Evolutionary conservation across 2,329 filamentous ascomycete genomes (phyloP).

Genomic region (Emergomyces africanus): DNA sequence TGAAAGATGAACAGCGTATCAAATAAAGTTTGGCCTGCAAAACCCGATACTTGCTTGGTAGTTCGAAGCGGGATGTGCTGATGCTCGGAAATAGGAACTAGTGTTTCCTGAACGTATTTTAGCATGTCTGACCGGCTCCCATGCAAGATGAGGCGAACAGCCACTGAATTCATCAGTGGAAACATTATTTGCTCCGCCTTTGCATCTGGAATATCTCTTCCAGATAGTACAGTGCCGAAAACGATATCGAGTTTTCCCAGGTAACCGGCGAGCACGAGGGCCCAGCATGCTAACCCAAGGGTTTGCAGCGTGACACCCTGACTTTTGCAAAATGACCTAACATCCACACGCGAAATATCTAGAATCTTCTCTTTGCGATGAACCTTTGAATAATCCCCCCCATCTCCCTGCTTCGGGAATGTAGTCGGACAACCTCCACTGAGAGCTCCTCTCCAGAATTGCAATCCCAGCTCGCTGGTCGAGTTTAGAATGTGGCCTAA

Average conservation of each 20-base stretch:
- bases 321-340: slow-evolving; percentile 50
- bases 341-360: slow-evolving; percentile 24
- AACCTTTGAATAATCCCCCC: slow-evolving; percentile 9
- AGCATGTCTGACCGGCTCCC: slow-evolving; percentile 54
- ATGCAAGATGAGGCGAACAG: slow-evolving; percentile 59
- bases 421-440: slow-evolving; percentile 34
- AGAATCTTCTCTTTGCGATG: slow-evolving; percentile 18
- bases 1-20: slow-evolving; percentile 57
- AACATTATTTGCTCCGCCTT: slow-evolving; percentile 58
- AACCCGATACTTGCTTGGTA: slow-evolving; percentile 43
- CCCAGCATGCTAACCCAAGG: slow-evolving; percentile 65
- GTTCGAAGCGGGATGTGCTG: slow-evolving; percentile 68
- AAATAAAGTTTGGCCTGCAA: slow-evolving; percentile 39
- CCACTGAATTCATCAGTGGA: slow-evolving; percentile 85
- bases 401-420: slow-evolving; percentile 25
- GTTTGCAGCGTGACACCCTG: slow-evolving; percentile 62
- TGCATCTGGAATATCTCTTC: slow-evolving; percentile 60
- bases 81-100: slow-evolving; percentile 52
- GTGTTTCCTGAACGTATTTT: slow-evolving; percentile 58
- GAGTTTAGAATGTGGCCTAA: slow-evolving; percentile 43
- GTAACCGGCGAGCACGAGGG: slow-evolving; percentile 53
- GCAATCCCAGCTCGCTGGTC: slow-evolving; percentile 32
- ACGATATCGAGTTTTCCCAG: slow-evolving; percentile 56
- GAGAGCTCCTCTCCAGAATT: slow-evolving; percentile 63
- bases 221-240: slow-evolving; percentile 74